Evolutionary conservation across 306 rosid species (phyloP).

Genomic region (Styphnolobium japonicum): DNA sequence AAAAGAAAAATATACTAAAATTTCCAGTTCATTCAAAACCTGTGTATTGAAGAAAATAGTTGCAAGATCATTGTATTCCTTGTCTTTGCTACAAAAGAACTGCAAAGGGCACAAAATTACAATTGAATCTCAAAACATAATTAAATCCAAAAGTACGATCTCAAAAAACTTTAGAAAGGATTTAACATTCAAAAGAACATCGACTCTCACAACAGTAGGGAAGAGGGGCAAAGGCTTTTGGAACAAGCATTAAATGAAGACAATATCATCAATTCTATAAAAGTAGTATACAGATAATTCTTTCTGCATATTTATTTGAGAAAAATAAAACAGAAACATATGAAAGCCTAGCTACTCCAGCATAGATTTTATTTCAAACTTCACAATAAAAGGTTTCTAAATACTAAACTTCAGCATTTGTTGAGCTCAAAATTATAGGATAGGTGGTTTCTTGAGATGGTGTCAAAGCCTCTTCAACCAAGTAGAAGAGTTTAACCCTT

Average conservation of each 20-base stretch:
- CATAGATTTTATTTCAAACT: not conserved
- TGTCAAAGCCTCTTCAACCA: too few relatives aligned
- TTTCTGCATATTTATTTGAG: not conserved
- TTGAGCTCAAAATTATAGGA: not conserved
- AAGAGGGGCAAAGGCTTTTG: not conserved
- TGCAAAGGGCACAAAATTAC: conserved; percentile 38
- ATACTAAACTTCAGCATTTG: not conserved
- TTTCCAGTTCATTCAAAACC: conserved; percentile 45
- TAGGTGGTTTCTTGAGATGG: too few relatives aligned
- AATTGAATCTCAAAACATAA: conserved; percentile 15
- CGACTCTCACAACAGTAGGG: not conserved
- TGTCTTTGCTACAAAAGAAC: conserved; percentile 88
- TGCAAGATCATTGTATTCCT: conserved; percentile 96
- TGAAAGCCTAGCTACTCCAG: not conserved
- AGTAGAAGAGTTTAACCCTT: not conserved
- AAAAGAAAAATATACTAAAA: conserved; percentile 20
- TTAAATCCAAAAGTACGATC: conserved; percentile 13
- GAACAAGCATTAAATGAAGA: not conserved
- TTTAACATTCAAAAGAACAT: not conserved
- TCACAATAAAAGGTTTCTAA: not conserved
- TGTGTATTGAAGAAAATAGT: conserved; percentile 96
- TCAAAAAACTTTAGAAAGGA: conserved; percentile 19
- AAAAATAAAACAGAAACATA: not conserved
- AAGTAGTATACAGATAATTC: not conserved
- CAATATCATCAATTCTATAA: not conserved